Conservation (phyloP, 495 filamentous ascomycete genomes). For the Evernia prunastri region DNA sequence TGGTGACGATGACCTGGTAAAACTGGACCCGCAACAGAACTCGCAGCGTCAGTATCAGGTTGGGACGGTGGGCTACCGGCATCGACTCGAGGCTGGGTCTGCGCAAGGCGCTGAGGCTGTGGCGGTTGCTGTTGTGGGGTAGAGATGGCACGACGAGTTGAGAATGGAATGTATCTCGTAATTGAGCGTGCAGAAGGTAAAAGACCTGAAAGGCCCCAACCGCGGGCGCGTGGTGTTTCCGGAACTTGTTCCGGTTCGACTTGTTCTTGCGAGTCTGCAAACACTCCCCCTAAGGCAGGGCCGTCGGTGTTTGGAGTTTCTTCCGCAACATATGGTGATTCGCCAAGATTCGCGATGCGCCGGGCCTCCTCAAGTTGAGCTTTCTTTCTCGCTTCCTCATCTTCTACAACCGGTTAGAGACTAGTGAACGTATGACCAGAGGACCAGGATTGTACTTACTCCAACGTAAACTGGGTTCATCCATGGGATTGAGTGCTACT, state of each 20-base stretch:
- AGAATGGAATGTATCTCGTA: conserved; percentile 11
- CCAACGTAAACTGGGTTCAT: not conserved
- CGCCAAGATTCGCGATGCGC: not conserved
- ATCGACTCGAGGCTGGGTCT: not conserved
- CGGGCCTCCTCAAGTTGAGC: not conserved
- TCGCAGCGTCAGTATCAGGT: not conserved
- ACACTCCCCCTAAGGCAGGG: not conserved
- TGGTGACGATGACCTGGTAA: not conserved
- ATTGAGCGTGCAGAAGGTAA: conserved; percentile 14
- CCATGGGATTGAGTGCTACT: not conserved
- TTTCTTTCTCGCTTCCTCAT: not conserved
- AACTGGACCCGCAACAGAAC: not conserved
- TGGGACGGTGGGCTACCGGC: not conserved
- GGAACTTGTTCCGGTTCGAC: conserved; percentile 4
- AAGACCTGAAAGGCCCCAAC: conserved; percentile 10
- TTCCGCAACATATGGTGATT: not conserved
- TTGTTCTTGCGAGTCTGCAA: not conserved
- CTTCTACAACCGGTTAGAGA: not conserved
- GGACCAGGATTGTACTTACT: not conserved
- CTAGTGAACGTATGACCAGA: not conserved
- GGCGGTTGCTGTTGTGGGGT: not conserved
- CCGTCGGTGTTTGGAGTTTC: conserved; percentile 1
- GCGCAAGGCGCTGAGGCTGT: conserved; percentile 11
- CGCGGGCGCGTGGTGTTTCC: conserved; percentile 13
- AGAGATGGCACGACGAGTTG: not conserved